Evolutionary conservation across 306 rosid genomes (phyloP), one percentile per base, ranked within the genome.

Genomic region (Trifolium repens): DNA sequence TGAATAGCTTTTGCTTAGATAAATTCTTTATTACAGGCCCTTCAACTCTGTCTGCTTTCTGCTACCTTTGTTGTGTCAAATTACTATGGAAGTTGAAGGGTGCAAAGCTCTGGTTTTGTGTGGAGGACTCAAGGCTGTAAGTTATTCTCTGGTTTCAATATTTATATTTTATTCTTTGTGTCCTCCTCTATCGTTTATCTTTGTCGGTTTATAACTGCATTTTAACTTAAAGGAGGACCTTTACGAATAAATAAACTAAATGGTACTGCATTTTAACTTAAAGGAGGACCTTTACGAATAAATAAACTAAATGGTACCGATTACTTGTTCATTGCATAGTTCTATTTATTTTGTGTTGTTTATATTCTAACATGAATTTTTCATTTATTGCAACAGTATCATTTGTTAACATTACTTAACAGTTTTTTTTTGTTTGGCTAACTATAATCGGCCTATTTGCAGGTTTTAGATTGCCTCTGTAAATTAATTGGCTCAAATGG

Each of bases 41-140:
- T 94, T 94, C 89, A 76, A 81, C 72, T 81, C 91, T 2, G 76
- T 87, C 61, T 89, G 97, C 84, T 94, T 91, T 84, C 86, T 94
- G 88, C 93, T 94, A 75, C 98, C 98, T 46, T 37, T 88, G 88
- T 80, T 94, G 83, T 91, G 91, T 82, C 97, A 91, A 83, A 74
- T 78, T 85, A 89, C 97, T 42, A 89, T 91, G 96, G 17, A 85
- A 57, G 75, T 76, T 61, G 96, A 91, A 81, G 97, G 96, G 64
- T 94, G 97, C 76, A 79, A 80, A 76, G 72, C 86, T 73, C 62
- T 90, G 80, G 85, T 82, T 78, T 90, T 89, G 58, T 91, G 87
- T 73, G 87, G 90, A 79, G 97, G 93, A 57, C 87, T 82, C 69
- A 84, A 73, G 64, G 86, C 90, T 77, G 98, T 91, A 89, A 90